Evolutionary conservation across 1,284 basidiomycete genomes (phyloP).

Genomic region (Trichosporon asahii): DNA sequence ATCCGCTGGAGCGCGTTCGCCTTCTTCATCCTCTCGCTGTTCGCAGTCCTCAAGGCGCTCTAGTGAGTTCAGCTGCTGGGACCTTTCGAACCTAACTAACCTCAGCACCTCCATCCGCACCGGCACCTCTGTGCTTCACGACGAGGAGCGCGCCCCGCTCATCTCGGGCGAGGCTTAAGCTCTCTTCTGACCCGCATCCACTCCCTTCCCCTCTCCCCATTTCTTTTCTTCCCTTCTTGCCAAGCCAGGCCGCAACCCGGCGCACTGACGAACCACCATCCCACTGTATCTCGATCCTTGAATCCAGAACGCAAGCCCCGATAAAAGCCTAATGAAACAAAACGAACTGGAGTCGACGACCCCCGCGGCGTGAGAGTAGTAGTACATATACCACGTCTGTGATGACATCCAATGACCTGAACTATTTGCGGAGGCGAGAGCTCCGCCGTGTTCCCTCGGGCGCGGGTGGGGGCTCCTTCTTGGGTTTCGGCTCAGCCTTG

Average conservation of each 20-base stretch:
- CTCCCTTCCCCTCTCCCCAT: not conserved
- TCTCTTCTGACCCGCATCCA: not conserved
- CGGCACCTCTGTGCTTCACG: conserved; percentile 59
- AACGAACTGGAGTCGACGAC: not conserved
- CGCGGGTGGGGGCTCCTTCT: conserved; percentile 18
- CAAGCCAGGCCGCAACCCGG: not conserved
- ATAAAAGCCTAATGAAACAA: not conserved
- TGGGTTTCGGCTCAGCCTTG: not conserved
- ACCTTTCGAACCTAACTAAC: not conserved
- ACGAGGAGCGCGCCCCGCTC: conserved; percentile 82
- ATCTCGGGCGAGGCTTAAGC: conserved; percentile 34
- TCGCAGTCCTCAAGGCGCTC: conserved; percentile 71
- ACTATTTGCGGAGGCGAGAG: conserved; percentile 14
- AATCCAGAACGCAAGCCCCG: not conserved
- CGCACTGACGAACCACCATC: not conserved
- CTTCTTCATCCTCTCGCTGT: conserved; percentile 77
- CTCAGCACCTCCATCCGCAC: conserved; percentile 44
- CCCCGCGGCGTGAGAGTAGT: not conserved
- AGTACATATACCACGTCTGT: conserved; percentile 1
- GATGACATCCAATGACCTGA: conserved; percentile 9
- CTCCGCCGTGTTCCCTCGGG: conserved; percentile 20
- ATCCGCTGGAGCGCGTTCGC: conserved; percentile 84
- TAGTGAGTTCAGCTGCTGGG: conserved; percentile 34
- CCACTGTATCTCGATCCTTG: not conserved
- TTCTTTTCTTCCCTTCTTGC: not conserved